Conservation (phyloP, 2,329 filamentous ascomycete genomes). For the Pseudocercospora ulei region DNA sequence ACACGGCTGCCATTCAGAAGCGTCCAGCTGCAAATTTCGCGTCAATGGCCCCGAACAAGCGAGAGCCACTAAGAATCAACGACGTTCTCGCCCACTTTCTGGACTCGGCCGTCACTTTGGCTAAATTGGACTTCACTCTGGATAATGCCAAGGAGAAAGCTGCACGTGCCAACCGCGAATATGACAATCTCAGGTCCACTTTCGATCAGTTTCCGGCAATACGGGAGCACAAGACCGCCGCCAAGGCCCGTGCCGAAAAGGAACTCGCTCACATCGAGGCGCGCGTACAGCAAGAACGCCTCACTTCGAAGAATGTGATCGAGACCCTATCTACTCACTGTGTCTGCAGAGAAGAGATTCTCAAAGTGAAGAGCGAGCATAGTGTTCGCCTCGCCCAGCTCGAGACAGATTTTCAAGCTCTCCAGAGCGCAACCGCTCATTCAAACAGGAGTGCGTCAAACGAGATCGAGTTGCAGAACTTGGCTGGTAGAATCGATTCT, state of each 20-base stretch:
- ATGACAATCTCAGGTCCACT: constrained; percentile 1
- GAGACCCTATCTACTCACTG: constrained; percentile 4
- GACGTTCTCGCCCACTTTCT: background rate
- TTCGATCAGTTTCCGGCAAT: constrained; percentile 13
- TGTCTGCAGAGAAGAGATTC: background rate
- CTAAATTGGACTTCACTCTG: constrained; percentile 1
- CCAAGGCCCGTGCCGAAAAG: constrained; percentile 3
- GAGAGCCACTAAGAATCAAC: background rate
- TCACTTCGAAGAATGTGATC: constrained; percentile 1
- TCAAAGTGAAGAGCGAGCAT: background rate
- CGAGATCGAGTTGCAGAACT: background rate
- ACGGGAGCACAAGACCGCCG: constrained; percentile 12
- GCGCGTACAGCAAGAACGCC: constrained; percentile 2
- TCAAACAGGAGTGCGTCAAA: background rate
- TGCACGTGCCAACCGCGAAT: constrained; percentile 7
- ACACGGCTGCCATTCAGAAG: background rate
- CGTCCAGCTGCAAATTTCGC: background rate
- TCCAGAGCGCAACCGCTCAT: constrained; percentile 1
- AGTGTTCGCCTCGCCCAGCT: too few species aligned
- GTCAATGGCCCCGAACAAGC: constrained; percentile 1
- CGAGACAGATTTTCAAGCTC: too few species aligned
- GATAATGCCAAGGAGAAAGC: constrained; percentile 1
- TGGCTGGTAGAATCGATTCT: constrained; percentile 1
- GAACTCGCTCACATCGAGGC: constrained; percentile 5
- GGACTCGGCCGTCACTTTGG: background rate